phyloP scores from a whole-genome alignment of 2,329 filamentous ascomycete genomes.

The Fusarium virguliforme region DNA sequence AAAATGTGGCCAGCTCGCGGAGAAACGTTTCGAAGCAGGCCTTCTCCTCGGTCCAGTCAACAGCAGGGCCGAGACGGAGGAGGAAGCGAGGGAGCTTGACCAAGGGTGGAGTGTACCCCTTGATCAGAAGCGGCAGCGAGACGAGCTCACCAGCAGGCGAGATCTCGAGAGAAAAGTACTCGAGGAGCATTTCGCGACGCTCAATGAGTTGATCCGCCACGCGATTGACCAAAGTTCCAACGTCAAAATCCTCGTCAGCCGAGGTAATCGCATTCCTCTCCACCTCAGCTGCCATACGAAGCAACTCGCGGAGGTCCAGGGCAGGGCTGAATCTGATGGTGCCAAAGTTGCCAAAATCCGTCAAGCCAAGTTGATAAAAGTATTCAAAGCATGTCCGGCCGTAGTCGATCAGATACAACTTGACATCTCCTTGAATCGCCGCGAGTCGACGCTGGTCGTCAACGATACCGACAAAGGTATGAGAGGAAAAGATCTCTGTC shows the following conservation, averaged over 20 bases:
- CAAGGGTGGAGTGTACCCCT: slow-evolving; percentile 88
- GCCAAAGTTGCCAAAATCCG: slow-evolving; percentile 97
- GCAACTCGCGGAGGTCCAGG: slow-evolving; percentile 78
- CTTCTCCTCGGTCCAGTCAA: slow-evolving; percentile 89
- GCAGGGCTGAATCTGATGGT: slow-evolving; percentile 84
- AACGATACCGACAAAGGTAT: slow-evolving; percentile 94
- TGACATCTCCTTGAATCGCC: slow-evolving; percentile 94
- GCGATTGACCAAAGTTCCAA: slow-evolving; percentile 75
- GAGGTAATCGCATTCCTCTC: slow-evolving; percentile 69
- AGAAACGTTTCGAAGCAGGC: slow-evolving; percentile 88
- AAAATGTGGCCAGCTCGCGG: slow-evolving; percentile 89
- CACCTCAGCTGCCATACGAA: slow-evolving; percentile 80
- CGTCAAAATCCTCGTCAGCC: slow-evolving; percentile 73
- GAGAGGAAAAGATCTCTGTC: slow-evolving; percentile 87
- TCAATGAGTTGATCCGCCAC: slow-evolving; percentile 80
- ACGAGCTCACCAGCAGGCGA: slow-evolving; percentile 82
- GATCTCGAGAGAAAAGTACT: slow-evolving; percentile 93
- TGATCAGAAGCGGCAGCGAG: slow-evolving; percentile 87
- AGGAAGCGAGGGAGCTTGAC: slow-evolving; percentile 92
- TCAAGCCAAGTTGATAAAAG: slow-evolving; percentile 95
- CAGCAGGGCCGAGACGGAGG: slow-evolving; percentile 87
- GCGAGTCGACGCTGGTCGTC: slow-evolving; percentile 89
- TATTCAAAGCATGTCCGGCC: slow-evolving; percentile 89
- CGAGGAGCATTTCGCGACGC: slow-evolving; percentile 86
- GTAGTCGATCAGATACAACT: slow-evolving; percentile 94